phyloP scores from a whole-genome alignment of 2,329 filamentous ascomycete species.

The Tolypocladium capitatum region DNA sequence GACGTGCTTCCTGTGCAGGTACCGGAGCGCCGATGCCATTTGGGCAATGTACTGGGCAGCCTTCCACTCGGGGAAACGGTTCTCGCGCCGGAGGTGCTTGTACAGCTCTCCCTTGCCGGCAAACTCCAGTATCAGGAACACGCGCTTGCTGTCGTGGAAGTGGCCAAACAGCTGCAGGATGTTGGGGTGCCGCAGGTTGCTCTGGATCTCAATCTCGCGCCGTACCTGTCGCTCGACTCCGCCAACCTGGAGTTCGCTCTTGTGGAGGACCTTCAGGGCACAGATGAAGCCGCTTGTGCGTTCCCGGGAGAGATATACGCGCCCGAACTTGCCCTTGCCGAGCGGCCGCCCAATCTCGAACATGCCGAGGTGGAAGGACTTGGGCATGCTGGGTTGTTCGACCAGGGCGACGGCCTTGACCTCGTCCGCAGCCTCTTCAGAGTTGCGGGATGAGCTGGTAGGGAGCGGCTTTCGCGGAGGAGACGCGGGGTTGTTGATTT shows the following conservation, averaged over 20 bases:
- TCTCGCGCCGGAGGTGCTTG: constrained; percentile 54
- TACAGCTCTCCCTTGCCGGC: constrained; percentile 54
- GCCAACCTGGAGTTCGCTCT: constrained; percentile 53
- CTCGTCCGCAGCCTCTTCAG: constrained; percentile 38
- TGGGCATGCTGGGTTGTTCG: constrained; percentile 42
- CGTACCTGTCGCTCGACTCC: constrained; percentile 58
- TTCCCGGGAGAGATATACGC: constrained; percentile 59
- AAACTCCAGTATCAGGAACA: constrained; percentile 61
- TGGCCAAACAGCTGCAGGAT: constrained; percentile 51
- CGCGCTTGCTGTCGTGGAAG: constrained; percentile 58
- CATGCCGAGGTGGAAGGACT: constrained; percentile 70
- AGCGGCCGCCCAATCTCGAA: constrained; percentile 64
- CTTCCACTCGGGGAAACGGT: constrained; percentile 54
- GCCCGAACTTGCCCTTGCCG: constrained; percentile 61
- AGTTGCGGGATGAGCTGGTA: constrained; percentile 22
- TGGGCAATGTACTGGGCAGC: constrained; percentile 61
- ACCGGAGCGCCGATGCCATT: constrained; percentile 36
- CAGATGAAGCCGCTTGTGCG: constrained; percentile 55
- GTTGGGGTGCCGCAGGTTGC: constrained; percentile 57
- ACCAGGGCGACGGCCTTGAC: constrained; percentile 37
- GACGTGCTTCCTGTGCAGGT: constrained; percentile 18
- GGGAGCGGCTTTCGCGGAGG: constrained; percentile 38
- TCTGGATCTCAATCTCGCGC: constrained; percentile 62
- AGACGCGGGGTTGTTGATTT: constrained; percentile 32
- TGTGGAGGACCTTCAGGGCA: constrained; percentile 60